These are phyloP conservation scores for Yamagishiella unicocca DNA, from an alignment of 139 green algal species.

Conservation along the genomic window DNA sequence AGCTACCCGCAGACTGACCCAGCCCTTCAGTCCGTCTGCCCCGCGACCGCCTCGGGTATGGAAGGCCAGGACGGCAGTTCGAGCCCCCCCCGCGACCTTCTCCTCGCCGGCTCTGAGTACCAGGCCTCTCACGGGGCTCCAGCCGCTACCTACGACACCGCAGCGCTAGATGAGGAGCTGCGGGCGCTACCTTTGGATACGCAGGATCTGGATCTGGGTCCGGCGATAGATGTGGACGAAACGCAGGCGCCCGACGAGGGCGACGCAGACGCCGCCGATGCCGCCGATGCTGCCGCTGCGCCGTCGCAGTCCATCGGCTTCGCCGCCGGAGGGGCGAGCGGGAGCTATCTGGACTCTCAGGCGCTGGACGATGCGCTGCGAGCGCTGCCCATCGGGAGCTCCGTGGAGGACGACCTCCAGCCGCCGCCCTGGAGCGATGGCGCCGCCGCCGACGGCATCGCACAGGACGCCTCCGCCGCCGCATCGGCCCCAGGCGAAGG, in stretches of 20 bases:
- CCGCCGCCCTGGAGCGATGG: neutral
- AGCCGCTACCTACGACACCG: neutral
- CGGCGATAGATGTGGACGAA: neutral
- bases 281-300: neutral
- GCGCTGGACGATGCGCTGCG: constrained; percentile 1
- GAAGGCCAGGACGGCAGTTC: too few relatives aligned
- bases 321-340: neutral
- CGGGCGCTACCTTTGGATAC: neutral
- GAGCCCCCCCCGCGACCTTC: too few relatives aligned
- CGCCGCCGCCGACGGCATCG: neutral
- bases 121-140: neutral
- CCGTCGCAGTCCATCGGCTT: neutral
- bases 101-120: too few relatives aligned
- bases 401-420: neutral
- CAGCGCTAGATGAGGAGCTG: constrained; percentile 1
- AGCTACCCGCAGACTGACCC: neutral
- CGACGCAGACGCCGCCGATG: neutral
- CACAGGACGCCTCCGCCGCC: neutral
- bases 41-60: too few relatives aligned
- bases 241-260: neutral
- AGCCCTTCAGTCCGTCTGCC: neutral
- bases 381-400: neutral
- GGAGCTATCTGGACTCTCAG: neutral
- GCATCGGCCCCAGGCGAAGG: neutral
- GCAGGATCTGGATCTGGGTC: neutral